A percentile compares a stretch with the other conserved stretches of the same genome.
phyloP scores from a whole-genome alignment of 2,329 filamentous ascomycete species.

The Penicillium sp. region DNA sequence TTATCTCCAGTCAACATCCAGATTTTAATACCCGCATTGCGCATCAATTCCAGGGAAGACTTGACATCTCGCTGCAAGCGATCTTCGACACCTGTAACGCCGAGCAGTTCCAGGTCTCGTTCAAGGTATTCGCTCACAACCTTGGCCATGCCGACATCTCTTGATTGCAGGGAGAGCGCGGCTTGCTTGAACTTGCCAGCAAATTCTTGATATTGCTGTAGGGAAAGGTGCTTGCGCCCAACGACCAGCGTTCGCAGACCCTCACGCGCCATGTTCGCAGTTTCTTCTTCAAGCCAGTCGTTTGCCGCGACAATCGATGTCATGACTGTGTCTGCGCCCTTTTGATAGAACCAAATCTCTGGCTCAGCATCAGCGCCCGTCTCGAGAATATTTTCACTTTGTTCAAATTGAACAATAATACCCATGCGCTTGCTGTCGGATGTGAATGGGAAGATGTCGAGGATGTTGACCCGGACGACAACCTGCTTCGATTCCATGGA shows the following conservation, averaged over 20 bases:
- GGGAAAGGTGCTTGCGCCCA: conserved; percentile 82
- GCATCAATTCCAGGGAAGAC: conserved; percentile 87
- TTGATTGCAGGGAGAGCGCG: conserved; percentile 74
- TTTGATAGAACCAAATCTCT: conserved; percentile 98
- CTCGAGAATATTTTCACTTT: conserved; percentile 56
- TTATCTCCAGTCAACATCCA: conserved; percentile 99
- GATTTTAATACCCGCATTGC: conserved; percentile 97
- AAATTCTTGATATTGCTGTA: conserved; percentile 80
- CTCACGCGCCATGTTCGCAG: conserved; percentile 98
- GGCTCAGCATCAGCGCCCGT: conserved; percentile 58
- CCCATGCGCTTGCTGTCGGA: conserved; percentile 99
- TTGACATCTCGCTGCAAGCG: conserved; percentile 96
- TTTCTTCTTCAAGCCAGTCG: conserved; percentile 98
- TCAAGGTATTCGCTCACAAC: conserved; percentile 83
- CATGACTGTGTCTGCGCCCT: conserved; percentile 98
- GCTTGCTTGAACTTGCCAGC: conserved; percentile 74
- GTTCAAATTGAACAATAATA: conserved; percentile 85
- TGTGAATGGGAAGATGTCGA: conserved; percentile 96
- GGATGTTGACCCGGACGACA: conserved; percentile 82
- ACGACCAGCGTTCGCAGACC: conserved; percentile 92
- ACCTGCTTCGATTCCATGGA: conserved; percentile 72
- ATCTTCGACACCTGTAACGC: conserved; percentile 98
- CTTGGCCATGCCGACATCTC: conserved; percentile 79
- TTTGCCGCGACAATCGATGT: conserved; percentile 91
- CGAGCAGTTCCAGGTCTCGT: conserved; percentile 84